These are phyloP conservation scores for Teratosphaeriaceae sp. DNA, from an alignment of 2,329 filamentous ascomycete species.

Conservation along the genomic window DNA sequence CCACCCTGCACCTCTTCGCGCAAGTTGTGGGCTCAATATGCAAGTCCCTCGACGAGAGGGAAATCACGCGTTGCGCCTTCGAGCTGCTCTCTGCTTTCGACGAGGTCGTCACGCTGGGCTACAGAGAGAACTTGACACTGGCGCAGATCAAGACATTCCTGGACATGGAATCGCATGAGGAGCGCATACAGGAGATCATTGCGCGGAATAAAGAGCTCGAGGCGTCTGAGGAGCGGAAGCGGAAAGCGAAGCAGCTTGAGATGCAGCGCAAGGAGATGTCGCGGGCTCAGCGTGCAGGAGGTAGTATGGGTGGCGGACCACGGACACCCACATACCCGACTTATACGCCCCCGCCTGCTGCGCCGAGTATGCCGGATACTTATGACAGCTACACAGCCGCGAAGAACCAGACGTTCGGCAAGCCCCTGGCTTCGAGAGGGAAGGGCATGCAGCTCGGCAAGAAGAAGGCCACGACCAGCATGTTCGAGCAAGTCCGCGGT, in stretches of 20 bases:
- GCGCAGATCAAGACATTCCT: conserved; percentile 98
- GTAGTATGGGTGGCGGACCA: conserved; percentile 39
- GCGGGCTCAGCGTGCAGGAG: conserved; percentile 55
- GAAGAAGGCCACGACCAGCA: conserved; percentile 96
- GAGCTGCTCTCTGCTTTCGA: conserved; percentile 96
- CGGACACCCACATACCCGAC: conserved; percentile 79
- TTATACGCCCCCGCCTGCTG: conserved; percentile 74
- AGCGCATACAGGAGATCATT: conserved; percentile 98
- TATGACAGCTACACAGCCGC: conserved; percentile 95
- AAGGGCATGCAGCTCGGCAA: conserved; percentile 99
- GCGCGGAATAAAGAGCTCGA: conserved; percentile 96
- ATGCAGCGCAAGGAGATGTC: conserved; percentile 97
- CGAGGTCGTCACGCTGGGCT: conserved; percentile 91
- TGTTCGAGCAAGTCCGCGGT: conserved; percentile 91
- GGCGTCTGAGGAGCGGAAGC: conserved; percentile 94
- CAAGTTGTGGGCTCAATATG: conserved; percentile 96
- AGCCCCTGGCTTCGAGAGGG: conserved; percentile 69
- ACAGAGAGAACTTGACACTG: conserved; percentile 91
- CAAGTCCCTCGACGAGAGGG: conserved; percentile 90
- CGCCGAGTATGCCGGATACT: conserved; percentile 67
- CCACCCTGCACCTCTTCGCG: conserved; percentile 94
- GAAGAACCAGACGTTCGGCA: conserved; percentile 86
- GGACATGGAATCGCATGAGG: conserved; percentile 98
- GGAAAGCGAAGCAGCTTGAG: conserved; percentile 97
- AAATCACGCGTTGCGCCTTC: conserved; percentile 91